These are phyloP conservation scores for Avena sativa DNA, from an alignment of 176 grass and related monocot genomes.

Conservation along the genomic window DNA sequence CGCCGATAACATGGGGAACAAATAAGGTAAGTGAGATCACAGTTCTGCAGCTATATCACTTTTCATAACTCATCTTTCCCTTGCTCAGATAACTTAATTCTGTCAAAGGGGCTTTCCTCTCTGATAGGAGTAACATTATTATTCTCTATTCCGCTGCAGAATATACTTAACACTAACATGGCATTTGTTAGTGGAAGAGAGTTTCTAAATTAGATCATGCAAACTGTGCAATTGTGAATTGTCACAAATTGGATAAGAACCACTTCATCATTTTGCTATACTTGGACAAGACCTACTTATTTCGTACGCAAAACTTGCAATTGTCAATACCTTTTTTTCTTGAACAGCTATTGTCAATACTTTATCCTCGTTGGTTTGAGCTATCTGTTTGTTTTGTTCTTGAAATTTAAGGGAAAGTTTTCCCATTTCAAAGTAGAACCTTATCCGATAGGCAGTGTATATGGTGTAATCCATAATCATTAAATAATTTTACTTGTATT, in stretches of 20 bases:
- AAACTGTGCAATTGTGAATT: not conserved
- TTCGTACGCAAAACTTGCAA: not conserved
- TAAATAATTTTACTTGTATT: not conserved
- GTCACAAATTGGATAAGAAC: not conserved
- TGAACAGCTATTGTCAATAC: not conserved
- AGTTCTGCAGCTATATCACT: not conserved
- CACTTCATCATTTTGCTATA: not conserved
- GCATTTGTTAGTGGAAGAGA: not conserved
- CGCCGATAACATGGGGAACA: constrained; percentile 43
- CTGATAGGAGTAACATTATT: constrained; percentile 5
- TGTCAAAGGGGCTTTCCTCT: constrained; percentile 11
- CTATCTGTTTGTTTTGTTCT: not conserved
- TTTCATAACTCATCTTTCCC: constrained; percentile 1
- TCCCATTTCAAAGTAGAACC: not conserved
- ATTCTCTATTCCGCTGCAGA: constrained; percentile 4
- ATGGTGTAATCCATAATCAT: constrained; percentile 19
- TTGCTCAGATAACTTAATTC: constrained; percentile 29
- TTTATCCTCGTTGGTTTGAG: not conserved
- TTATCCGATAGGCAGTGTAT: not conserved
- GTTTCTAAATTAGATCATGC: not conserved
- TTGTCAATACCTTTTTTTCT: not conserved
- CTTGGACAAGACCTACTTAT: not conserved
- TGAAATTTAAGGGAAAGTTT: not conserved
- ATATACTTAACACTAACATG: not conserved
- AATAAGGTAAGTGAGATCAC: constrained; percentile 43